Percentiles rank a stretch among this genome's conserved stretches.
phyloP scores from a whole-genome alignment of 768 basidiomycete genomes.

The Tylopilus felleus region DNA sequence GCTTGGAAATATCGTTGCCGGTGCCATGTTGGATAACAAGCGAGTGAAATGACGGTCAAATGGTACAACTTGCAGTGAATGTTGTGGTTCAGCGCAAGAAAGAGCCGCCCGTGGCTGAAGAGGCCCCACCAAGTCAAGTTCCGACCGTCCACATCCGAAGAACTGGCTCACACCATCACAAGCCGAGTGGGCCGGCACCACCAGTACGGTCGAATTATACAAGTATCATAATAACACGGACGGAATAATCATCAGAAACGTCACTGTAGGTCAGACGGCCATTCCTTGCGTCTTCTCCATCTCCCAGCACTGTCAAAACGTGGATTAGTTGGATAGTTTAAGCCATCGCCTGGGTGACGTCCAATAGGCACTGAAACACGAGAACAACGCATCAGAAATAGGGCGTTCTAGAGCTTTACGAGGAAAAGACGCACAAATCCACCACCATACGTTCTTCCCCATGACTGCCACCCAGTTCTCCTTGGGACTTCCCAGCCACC shows the following conservation, averaged over 20 bases:
- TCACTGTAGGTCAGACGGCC: slow-evolving; percentile 66
- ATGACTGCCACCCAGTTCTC: slow-evolving; percentile 80
- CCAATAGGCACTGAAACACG: slow-evolving; percentile 47
- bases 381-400: slow-evolving; percentile 3
- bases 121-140: slow-evolving; percentile 9
- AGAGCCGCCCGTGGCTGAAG: neutral
- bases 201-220: neutral
- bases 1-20: slow-evolving; percentile 15
- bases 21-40: slow-evolving; percentile 22
- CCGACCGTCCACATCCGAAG: slow-evolving; percentile 18
- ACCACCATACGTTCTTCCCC: slow-evolving; percentile 64
- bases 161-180: neutral
- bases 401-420: neutral
- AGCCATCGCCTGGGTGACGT: slow-evolving; percentile 52
- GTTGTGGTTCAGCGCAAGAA: slow-evolving; percentile 5
- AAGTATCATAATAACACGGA: neutral
- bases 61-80: neutral
- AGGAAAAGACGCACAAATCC: slow-evolving; percentile 65
- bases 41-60: neutral
- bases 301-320: slow-evolving; percentile 69
- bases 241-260: neutral
- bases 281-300: slow-evolving; percentile 63
- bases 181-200: neutral
- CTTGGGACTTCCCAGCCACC: slow-evolving; percentile 69
- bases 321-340: slow-evolving; percentile 65